Evolutionary conservation across 2,329 filamentous ascomycete genomes (phyloP), one percentile per base, ranked within the genome.

Genomic region (Cercospora zeina): DNA sequence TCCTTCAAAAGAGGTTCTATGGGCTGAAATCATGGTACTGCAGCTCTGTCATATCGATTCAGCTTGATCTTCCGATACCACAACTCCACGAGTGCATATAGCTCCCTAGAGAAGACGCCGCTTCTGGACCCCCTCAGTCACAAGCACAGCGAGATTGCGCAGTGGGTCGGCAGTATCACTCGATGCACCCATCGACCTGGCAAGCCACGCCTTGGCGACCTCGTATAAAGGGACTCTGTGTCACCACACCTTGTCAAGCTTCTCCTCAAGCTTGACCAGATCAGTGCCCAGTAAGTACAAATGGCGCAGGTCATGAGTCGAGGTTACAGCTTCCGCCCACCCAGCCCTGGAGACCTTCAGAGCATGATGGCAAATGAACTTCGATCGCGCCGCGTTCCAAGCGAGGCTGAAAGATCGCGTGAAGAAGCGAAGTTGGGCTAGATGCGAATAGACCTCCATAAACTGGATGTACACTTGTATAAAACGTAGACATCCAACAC

Each of bases 181-280:
- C 39, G 39, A 10, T 45, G 9, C 21, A 11, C 39, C 21, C 3
- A 24, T 45, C 39, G 16, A 45, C 39, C 13, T 45, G 16, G 27
- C 47, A 51, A 51, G 47, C 47, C 47, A 51, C 47, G 9, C 13
- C 53, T 55, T 55, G 53, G 53, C 53, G 42, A 31, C 11, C 53
- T 55, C 53, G 53, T 55, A 55, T 55, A 55, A 24, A 16, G 14
- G 14, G 14, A 30, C 53, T 39, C 27, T 21, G 53, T 55, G 53
- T 55, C 14, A 55, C 53, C 53, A 55, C 53, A 55, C 53, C 34
- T 55, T 27, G 21, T 55, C 53, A 39, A 55, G 53, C 53, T 55
- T 37, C 53, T 55, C 53, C 53, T 36, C 53, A 37, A 37, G 53
- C 36, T 27, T 55, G 53, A 34, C 53, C 24, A 21, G 24, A 55